Evolutionary conservation across 2,329 filamentous ascomycete genomes (phyloP), one percentile per base, ranked within the genome.

Genomic region (Aspergillus sp.): DNA sequence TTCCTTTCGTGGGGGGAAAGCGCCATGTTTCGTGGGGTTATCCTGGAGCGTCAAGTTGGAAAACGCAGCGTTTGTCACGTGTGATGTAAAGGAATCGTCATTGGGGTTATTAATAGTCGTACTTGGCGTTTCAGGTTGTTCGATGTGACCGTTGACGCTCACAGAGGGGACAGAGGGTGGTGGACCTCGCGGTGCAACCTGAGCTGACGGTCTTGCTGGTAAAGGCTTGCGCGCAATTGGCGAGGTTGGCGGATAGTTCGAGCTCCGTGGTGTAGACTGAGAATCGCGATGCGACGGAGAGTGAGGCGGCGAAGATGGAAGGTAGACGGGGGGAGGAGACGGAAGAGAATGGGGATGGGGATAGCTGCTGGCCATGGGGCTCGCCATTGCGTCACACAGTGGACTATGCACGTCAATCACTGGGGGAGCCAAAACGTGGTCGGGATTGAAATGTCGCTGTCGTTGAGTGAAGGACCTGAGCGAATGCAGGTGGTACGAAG

Each of bases 291-390:
- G 60, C 15, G 57, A 62, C 49, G 65, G 51, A 48, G 66, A 62
- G 40, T 68, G 63, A 37, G 73, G 68, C 59, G 73, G 68, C 54
- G 74, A 72, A 49, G 75, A 71, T 61, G 71, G 68, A 60, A 77
- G 68, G 62, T 79, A 78, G 60, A 75, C 75, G 27, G 75, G 73
- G n/a, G 76, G 71, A 59, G 76, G 76, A 66, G 76, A 73, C 39
- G 76, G 72, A 39, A 74, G 64, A 49, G 73, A 68, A 37, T 68
- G 68, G 42, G 61, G 66, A 50, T 67, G 68, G 41, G 60, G 66
- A 49, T 67, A 65, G 37, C 60, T 61, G 48, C 50, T 59, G 42
- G 64, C 59, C 17, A 64, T 54, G 39, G 67, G 63, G 60, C 63
- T 68, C 9, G 71, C 68, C 72, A 74, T 74, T 53, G 45, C 30